Conservation (phyloP, 768 basidiomycete genomes). For the Psilocybe cubensis region DNA sequence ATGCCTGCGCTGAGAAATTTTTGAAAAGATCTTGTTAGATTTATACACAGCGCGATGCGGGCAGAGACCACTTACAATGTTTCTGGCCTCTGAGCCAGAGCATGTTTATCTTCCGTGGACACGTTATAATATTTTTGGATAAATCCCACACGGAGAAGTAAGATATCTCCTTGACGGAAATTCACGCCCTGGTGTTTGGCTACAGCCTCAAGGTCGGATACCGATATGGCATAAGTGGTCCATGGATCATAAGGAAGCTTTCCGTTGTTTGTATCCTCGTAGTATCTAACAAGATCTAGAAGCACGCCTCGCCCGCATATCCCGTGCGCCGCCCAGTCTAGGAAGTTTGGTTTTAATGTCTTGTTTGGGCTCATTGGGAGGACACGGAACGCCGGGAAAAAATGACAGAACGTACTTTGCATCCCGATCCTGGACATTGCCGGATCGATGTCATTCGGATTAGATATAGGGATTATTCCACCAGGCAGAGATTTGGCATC, state of each 20-base stretch:
- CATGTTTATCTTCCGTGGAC: constrained; percentile 47
- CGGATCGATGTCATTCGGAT: constrained; percentile 52
- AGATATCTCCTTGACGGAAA: constrained; percentile 62
- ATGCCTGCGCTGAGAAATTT: constrained; percentile 58
- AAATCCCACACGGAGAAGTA: constrained; percentile 65
- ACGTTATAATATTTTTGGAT: constrained; percentile 55
- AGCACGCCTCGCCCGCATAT: constrained; percentile 72
- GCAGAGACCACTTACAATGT: constrained; percentile 49
- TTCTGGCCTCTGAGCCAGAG: constrained; percentile 43
- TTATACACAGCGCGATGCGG: background rate
- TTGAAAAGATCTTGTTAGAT: background rate
- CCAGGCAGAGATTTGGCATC: constrained; percentile 41
- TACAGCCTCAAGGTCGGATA: constrained; percentile 59
- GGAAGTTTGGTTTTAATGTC: too few species aligned
- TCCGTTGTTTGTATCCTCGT: constrained; percentile 37
- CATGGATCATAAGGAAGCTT: constrained; percentile 66
- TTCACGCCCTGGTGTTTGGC: constrained; percentile 60
- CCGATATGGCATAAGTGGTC: constrained; percentile 54
- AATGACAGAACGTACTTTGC: constrained; percentile 54
- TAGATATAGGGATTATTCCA: constrained; percentile 50
- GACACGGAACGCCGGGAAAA: background rate
- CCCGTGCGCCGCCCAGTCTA: constrained; percentile 76
- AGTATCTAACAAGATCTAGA: constrained; percentile 62
- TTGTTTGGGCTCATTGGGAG: too few species aligned
- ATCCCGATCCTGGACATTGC: constrained; percentile 58